These are phyloP conservation scores for Crithidia expoeki DNA, from an alignment of 208 protist genomes.

Conservation along the genomic window DNA sequence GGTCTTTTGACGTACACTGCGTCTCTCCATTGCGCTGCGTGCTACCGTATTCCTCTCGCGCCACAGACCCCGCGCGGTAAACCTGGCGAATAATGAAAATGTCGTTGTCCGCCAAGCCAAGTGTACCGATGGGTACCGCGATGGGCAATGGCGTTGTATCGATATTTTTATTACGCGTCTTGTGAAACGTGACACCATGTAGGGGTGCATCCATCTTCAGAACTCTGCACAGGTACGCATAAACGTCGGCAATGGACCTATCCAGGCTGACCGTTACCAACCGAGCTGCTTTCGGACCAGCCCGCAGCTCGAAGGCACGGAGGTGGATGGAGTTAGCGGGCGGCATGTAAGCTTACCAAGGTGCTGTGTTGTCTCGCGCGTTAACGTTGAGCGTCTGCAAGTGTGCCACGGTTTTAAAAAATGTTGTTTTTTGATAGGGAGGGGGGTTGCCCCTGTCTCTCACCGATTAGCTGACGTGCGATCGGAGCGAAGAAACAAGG, in stretches of 20 bases:
- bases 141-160: constrained; percentile 31
- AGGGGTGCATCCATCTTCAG: constrained; percentile 21
- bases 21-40: no score
- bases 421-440: no score
- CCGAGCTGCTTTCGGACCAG: constrained; percentile 34
- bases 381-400: no score
- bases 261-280: constrained; percentile 28
- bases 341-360: constrained; percentile 20
- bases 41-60: no score
- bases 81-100: constrained; percentile 37
- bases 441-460: no score
- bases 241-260: constrained; percentile 23
- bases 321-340: constrained; percentile 18
- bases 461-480: no score
- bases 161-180: constrained; percentile 28
- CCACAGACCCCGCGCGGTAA: not conserved
- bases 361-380: no score
- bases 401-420: no score
- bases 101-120: constrained; percentile 31
- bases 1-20: no score
- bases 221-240: constrained; percentile 14
- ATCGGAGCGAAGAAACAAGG: no score
- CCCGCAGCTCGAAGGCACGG: constrained; percentile 34
- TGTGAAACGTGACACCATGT: constrained; percentile 32
- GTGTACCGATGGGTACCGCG: constrained; percentile 13